Base-by-base conservation (phyloP, 345 rosid genomes). In the Bretschneidera sinensis region DNA sequence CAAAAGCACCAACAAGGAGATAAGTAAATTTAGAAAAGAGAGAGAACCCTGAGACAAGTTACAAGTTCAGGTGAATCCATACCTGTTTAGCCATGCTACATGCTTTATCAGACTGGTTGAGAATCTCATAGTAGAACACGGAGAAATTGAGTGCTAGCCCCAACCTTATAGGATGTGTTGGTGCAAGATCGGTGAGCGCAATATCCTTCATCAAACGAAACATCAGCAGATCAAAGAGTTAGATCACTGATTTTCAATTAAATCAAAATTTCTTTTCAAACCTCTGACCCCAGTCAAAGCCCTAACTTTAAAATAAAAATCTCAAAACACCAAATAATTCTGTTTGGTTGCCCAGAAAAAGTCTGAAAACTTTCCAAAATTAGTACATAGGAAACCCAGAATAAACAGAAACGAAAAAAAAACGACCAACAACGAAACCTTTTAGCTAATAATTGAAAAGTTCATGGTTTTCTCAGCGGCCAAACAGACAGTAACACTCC, bases 1-100 rank as follows among this genome's bases (percentile, higher is more conserved):
- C 35, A 54, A 18, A 24, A 17, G 1, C 18, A 24, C n/a, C n/a
- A 25, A 20, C 13, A 17, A 59, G 24, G 23, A n/a, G 13, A 19
- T 19, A 48, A 20, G 9, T 39, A 39, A 39, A 1, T 13, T 14
- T 14, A 39, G 8, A 11, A 48, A 60, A 48, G 18, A n/a, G 4
- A 53, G 34, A 7, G 21, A 43, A 60, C 11, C 25, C 0, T 43
- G 48, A 14, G 21, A 48, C 20, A 24, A 21, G 45, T 9, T 61
- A 14, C 52, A 34, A 48, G 2, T 35, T 14, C 31, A 55, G 33
- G 47, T 17, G 55, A 45, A 34, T 9, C 10, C 53, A 13, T 34
- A 85, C 97, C 96, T 86, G 94, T 71, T 91, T 91, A 45, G 97
- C 97, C 97, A 91, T 84, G 83, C 81, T 81, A 77, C 97, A 91